These are phyloP conservation scores for Aspergillus pseudoterreus DNA, from an alignment of 2,329 filamentous ascomycete genomes.

Conservation along the genomic window DNA sequence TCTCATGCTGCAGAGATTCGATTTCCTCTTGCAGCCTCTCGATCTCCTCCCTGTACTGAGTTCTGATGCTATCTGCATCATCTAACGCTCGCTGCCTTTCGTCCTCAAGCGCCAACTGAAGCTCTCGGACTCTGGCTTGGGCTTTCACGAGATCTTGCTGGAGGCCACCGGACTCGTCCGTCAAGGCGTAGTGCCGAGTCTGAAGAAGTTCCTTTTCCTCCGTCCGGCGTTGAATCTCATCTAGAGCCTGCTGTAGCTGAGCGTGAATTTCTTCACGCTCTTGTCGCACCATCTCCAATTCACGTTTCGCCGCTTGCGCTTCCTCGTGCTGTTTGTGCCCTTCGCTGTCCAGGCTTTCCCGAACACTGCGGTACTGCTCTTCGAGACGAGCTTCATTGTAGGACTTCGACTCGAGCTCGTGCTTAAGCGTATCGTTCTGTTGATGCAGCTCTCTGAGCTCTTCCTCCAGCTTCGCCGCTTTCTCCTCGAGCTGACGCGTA, in stretches of 20 bases:
- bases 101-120: conserved; percentile 48
- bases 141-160: conserved; percentile 59
- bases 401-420: conserved; percentile 43
- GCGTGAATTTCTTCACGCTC: conserved; percentile 39
- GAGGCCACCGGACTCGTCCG: conserved; percentile 62
- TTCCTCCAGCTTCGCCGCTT: conserved; percentile 61
- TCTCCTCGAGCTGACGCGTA: conserved; percentile 72
- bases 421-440: conserved; percentile 42
- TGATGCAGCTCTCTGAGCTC: conserved; percentile 57
- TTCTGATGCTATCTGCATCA: conserved; percentile 58
- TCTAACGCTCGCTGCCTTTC: conserved; percentile 58
- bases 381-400: conserved; percentile 47
- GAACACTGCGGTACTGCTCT: conserved; percentile 42
- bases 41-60: conserved; percentile 53
- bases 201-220: conserved; percentile 68
- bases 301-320: conserved; percentile 39
- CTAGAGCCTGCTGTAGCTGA: conserved; percentile 55
- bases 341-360: conserved; percentile 37
- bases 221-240: conserved; percentile 56
- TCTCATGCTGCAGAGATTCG: conserved; percentile 59
- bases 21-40: conserved; percentile 55
- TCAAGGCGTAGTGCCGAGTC: conserved; percentile 64
- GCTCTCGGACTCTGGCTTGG: conserved; percentile 42
- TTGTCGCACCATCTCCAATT: conserved; percentile 44
- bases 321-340: conserved; percentile 41